Base-by-base conservation (phyloP, 176 grass and related monocot species). In the Avena insularis region DNA sequence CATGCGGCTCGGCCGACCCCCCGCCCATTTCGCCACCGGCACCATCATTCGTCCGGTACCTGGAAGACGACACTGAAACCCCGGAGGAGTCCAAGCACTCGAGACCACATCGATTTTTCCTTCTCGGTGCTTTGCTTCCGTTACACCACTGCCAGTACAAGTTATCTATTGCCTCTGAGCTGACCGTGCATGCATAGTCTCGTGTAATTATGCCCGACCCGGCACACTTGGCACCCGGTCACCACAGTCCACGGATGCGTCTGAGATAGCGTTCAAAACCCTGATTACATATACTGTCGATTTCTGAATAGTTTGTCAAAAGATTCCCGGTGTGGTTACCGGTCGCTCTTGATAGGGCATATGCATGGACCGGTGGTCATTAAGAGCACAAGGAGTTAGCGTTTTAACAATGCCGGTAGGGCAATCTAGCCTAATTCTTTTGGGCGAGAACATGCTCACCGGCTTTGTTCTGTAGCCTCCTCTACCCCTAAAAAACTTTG, bases 211-310 rank as follows among this genome's bases (percentile, higher is more conserved):
- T 72, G 53, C 63, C 33, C 12, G 12, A 8, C 61, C 58, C 19
- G 21, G 40, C 46, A 43, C 75, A 71, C 82, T 54, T 35, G 82
- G 31, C 55, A 47, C 53, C 46, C 60, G 64, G 47, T 17, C 14
- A 17, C 35, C 20, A 66, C 54, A 58, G 75, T 53, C 85, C 85
- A 13, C 69, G 55, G 71, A 88, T 71, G 63, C 64, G 64, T 79
- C 83, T 78, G 79, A 89, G 72, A 88, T 86, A 88, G 86, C 73
- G 86, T 88, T 91, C 90, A 89, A 92, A 71, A 40, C 27, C 45
- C 10, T n/a, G 13, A 58, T 29, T 69, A 45, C 9, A 8, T 78
- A 63, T 72, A 1, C 7, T 12, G 77, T 12, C 31, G 47, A 73
- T 73, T 7, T 12, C 17, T 12, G 82, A 62, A 20, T 60, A 60